Percentiles rank a stretch among this genome's conserved stretches.
Conservation (phyloP, 2,329 filamentous ascomycete genomes). For the Tolypocladium nubicola region DNA sequence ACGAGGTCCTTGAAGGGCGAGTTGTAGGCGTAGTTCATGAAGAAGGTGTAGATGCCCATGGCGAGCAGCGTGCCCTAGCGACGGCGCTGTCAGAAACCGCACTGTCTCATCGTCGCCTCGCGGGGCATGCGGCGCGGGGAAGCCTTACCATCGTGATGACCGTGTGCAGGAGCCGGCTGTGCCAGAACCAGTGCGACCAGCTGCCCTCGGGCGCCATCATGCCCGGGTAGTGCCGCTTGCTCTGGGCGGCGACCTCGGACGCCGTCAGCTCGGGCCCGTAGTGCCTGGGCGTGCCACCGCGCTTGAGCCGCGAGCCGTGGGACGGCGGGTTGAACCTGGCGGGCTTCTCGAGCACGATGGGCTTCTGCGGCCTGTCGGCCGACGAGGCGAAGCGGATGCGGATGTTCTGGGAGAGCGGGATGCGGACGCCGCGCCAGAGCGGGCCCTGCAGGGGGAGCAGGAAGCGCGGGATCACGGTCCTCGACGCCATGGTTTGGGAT, state of each 20-base stretch:
- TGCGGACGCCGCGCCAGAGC: conserved; percentile 38
- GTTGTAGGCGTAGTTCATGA: conserved; percentile 66
- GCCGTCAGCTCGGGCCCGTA: conserved; percentile 65
- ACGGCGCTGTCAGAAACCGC: not conserved
- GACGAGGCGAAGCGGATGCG: conserved; percentile 23
- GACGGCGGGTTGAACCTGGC: conserved; percentile 87
- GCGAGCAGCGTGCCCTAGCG: conserved; percentile 52
- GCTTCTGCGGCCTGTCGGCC: conserved; percentile 31
- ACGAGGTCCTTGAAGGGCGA: conserved; percentile 75
- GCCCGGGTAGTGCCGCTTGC: conserved; percentile 68
- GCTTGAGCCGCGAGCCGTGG: conserved; percentile 61
- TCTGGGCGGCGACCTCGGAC: conserved; percentile 56
- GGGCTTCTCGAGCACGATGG: conserved; percentile 72
- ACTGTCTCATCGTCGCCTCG: too few species aligned
- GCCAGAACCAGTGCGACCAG: conserved; percentile 76
- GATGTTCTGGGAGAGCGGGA: conserved; percentile 23
- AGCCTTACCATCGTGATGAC: conserved; percentile 71
- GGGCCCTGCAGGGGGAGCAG: conserved; percentile 52
- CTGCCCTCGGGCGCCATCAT: conserved; percentile 79
- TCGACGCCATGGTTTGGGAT: conserved; percentile 29
- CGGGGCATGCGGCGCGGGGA: rapidly evolving
- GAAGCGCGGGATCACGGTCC: conserved; percentile 52
- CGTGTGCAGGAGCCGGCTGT: conserved; percentile 65
- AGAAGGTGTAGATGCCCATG: conserved; percentile 63
- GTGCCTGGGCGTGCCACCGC: conserved; percentile 44